Evolutionary conservation across 345 rosid genomes (phyloP).

Genomic region (Corchorus olitorius): DNA sequence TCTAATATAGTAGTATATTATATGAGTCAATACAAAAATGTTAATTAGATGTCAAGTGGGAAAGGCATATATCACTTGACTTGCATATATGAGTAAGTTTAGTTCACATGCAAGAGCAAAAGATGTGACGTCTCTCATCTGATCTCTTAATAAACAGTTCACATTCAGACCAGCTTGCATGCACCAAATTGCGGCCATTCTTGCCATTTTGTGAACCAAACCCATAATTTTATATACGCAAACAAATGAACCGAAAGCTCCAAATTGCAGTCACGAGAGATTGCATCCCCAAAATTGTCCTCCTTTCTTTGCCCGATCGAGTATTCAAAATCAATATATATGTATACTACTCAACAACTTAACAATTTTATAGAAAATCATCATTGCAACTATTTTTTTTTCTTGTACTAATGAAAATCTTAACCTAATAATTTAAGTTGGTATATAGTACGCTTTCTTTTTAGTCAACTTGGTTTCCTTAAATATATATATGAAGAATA

Average conservation of each 20-base stretch:
- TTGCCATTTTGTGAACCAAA: neutral
- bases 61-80: too few species aligned
- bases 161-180: neutral
- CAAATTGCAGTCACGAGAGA: neutral
- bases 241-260: neutral
- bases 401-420: too few species aligned
- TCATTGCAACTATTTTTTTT: too few species aligned
- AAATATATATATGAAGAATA: too few species aligned
- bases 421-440: too few species aligned
- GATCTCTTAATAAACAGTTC: neutral
- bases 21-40: neutral
- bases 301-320: neutral
- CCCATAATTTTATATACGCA: neutral
- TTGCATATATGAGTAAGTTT: too few species aligned
- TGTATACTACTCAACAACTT: too few species aligned
- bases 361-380: too few species aligned
- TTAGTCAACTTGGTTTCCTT: too few species aligned
- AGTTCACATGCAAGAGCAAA: neutral
- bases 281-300: neutral
- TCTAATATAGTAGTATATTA: neutral
- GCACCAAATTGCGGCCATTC: neutral
- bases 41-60: too few species aligned
- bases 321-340: too few species aligned
- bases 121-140: neutral
- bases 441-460: too few species aligned